Evolutionary conservation across 805 yeast species (phyloP).

Genomic region (Pichia gijzeniarum): DNA sequence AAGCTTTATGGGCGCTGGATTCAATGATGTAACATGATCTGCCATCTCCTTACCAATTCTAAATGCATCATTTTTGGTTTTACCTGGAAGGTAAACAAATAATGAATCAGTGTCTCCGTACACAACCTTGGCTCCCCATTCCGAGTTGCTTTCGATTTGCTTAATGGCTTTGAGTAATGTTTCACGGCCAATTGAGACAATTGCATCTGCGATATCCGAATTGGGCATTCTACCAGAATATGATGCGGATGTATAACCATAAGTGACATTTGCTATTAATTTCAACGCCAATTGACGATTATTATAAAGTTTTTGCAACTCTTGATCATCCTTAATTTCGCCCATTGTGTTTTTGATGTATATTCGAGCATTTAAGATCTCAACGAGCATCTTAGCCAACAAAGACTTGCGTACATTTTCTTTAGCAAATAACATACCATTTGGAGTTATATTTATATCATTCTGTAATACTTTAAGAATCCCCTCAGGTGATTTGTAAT

Average conservation of each 20-base stretch:
- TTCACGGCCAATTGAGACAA: conserved; percentile 88
- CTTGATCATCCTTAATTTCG: conserved; percentile 39
- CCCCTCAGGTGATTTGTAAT: conserved; percentile 49
- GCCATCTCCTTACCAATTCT: conserved; percentile 68
- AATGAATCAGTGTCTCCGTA: conserved; percentile 96
- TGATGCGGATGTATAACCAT: conserved; percentile 92
- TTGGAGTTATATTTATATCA: conserved; percentile 70
- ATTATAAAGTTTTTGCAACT: conserved; percentile 51
- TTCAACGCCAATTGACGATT: conserved; percentile 84
- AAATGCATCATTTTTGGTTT: conserved; percentile 71
- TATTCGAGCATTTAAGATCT: conserved; percentile 72
- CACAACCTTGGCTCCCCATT: conserved; percentile 87
- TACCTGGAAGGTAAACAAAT: conserved; percentile 86
- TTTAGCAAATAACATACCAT: conserved; percentile 76
- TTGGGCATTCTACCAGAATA: conserved; percentile 98
- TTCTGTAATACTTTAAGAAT: conserved; percentile 45
- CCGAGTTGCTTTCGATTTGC: conserved; percentile 49
- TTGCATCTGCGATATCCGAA: conserved; percentile 89
- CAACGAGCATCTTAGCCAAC: conserved; percentile 78
- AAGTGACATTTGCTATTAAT: conserved; percentile 89
- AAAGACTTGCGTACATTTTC: conserved; percentile 60
- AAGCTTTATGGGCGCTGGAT: conserved; percentile 76
- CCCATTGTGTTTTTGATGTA: conserved; percentile 74
- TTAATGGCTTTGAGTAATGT: conserved; percentile 65
- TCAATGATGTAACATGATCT: conserved; percentile 46